Conservation (phyloP, 768 basidiomycete species). For the Leccinum obscurum region DNA sequence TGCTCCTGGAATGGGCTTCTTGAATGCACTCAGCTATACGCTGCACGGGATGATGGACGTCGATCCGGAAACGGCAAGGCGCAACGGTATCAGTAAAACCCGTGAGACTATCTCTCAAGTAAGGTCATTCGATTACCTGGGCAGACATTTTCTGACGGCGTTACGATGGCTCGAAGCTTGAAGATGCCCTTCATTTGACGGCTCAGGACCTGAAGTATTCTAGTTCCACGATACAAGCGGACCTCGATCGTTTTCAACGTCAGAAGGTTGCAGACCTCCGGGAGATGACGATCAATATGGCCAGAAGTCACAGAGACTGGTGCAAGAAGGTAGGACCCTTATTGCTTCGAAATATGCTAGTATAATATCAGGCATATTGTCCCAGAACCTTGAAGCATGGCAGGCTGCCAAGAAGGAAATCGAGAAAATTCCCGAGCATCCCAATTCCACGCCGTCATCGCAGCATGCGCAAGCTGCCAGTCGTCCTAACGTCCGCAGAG, state of each 20-base stretch:
- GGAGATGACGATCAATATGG: conserved; percentile 92
- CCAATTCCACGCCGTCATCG: conserved; percentile 61
- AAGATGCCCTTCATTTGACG: conserved; percentile 90
- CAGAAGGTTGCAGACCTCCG: conserved; percentile 97
- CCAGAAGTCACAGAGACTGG: conserved; percentile 92
- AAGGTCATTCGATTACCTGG: conserved; percentile 21
- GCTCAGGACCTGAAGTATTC: conserved; percentile 96
- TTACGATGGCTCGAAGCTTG: conserved; percentile 58
- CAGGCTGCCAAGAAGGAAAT: conserved; percentile 94
- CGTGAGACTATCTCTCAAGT: conserved; percentile 95
- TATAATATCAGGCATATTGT: conserved; percentile 18
- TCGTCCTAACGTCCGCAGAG: conserved; percentile 50
- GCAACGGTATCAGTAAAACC: conserved; percentile 92
- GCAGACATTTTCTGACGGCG: conserved; percentile 17
- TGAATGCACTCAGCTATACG: conserved; percentile 92
- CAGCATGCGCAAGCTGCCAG: conserved; percentile 36
- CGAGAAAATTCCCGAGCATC: conserved; percentile 86
- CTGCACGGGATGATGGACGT: conserved; percentile 98
- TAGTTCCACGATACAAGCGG: conserved; percentile 93
- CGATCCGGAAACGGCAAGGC: conserved; percentile 92
- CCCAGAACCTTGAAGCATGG: conserved; percentile 95
- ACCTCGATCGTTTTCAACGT: conserved; percentile 96
- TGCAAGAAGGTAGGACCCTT: conserved; percentile 75
- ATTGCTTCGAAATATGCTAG: conserved; percentile 3
- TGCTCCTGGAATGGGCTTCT: conserved; percentile 78